Evolutionary conservation across 2,329 filamentous ascomycete species (phyloP).

Genomic region (Fulvia fulva): DNA sequence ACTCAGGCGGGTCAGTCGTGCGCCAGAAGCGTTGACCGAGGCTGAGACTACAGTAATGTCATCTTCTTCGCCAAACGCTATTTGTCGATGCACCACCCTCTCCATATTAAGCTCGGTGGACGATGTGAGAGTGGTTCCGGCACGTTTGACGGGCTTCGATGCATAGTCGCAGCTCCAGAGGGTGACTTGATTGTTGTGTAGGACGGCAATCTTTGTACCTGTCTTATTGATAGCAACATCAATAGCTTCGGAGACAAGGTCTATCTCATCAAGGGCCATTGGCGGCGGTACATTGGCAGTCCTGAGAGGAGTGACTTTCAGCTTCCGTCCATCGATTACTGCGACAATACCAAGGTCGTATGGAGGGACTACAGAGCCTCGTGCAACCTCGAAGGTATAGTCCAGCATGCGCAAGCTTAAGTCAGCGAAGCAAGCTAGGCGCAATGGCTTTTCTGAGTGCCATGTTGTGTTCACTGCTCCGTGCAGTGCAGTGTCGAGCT

Average conservation of each 20-base stretch:
- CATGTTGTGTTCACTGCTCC: slow-evolving; percentile 46
- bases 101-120: not conserved
- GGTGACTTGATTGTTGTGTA: slow-evolving; percentile 64
- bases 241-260: slow-evolving; percentile 58
- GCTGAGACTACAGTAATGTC: slow-evolving; percentile 34
- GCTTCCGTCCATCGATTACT: slow-evolving; percentile 74
- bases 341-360: slow-evolving; percentile 53
- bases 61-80: slow-evolving; percentile 43
- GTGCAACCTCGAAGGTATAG: slow-evolving; percentile 63
- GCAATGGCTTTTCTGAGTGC: slow-evolving; percentile 82
- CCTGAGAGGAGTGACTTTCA: slow-evolving; percentile 83
- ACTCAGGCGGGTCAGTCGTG: not conserved
- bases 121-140: slow-evolving; percentile 5
- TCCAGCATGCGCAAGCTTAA: slow-evolving; percentile 45
- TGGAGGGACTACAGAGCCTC: slow-evolving; percentile 66
- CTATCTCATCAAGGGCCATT: slow-evolving; percentile 78
- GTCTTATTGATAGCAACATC: slow-evolving; percentile 71
- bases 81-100: slow-evolving; percentile 37
- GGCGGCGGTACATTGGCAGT: slow-evolving; percentile 85
- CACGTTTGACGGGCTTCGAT: slow-evolving; percentile 47
- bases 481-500: slow-evolving; percentile 16
- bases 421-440: slow-evolving; percentile 46
- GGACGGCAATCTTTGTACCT: slow-evolving; percentile 64
- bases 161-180: slow-evolving; percentile 67
- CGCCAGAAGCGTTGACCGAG: slow-evolving; percentile 13